phyloP scores from a whole-genome alignment of 1,284 basidiomycete species.

The Apiotrichum laibachii region DNA sequence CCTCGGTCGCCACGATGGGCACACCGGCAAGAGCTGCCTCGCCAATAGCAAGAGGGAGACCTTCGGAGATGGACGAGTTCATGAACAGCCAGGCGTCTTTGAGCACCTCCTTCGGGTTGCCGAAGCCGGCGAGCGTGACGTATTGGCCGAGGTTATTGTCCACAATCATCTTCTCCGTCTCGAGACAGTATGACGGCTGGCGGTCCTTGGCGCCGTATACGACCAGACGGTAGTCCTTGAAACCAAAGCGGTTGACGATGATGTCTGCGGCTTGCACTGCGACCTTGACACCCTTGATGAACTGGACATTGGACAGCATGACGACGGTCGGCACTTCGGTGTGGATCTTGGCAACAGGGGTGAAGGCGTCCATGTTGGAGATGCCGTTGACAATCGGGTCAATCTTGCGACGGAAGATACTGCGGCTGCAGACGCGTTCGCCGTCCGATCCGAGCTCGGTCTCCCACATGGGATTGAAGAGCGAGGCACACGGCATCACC shows the following conservation, averaged over 20 bases:
- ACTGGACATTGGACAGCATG: conserved; percentile 21
- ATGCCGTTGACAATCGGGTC: conserved; percentile 21
- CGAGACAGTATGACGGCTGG: conserved; percentile 17
- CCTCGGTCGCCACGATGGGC: conserved; percentile 21
- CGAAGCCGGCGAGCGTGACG: conserved; percentile 15
- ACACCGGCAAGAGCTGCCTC: conserved; percentile 18
- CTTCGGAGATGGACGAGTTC: conserved; percentile 20
- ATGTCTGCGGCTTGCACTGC: conserved; percentile 21
- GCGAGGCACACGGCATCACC: conserved; percentile 13
- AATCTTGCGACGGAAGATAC: conserved; percentile 16
- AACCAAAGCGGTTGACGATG: conserved; percentile 19
- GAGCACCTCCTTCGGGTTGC: conserved; percentile 17
- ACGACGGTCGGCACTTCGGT: conserved; percentile 14
- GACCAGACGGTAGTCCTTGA: conserved; percentile 19
- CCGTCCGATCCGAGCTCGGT: conserved; percentile 15
- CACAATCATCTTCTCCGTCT: conserved; percentile 19
- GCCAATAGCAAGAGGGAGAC: conserved; percentile 15
- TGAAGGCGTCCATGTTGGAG: conserved; percentile 18
- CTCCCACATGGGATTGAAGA: conserved; percentile 21
- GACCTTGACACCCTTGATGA: conserved; percentile 21
- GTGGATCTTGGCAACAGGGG: conserved; percentile 14
- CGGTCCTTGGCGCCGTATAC: conserved; percentile 20
- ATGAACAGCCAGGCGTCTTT: conserved; percentile 21
- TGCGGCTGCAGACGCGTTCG: conserved; percentile 9
- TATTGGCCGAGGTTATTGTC: conserved; percentile 11